phyloP scores from a whole-genome alignment of 306 rosid species.

The Acmispon strigosus region DNA sequence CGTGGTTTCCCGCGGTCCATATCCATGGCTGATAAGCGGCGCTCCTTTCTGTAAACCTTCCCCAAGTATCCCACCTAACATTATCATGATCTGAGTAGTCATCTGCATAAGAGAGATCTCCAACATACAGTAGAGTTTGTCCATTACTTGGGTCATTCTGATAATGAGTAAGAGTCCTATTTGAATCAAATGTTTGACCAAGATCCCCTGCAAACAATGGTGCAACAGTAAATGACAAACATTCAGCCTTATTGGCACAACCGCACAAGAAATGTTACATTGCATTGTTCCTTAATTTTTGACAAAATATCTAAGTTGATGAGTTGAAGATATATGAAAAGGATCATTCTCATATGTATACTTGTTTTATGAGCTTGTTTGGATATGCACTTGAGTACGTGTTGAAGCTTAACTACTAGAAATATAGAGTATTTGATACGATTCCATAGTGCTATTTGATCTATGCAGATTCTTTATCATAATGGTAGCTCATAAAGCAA shows the following conservation, averaged over 20 bases:
- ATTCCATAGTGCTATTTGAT: too few relatives aligned
- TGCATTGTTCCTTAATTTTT: too few relatives aligned
- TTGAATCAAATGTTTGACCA: constrained; percentile 77
- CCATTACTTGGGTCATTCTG: constrained; percentile 51
- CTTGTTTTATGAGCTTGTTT: too few relatives aligned
- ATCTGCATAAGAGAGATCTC: constrained; percentile 81
- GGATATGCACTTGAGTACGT: too few relatives aligned
- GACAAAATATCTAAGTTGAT: neutral
- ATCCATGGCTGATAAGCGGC: constrained; percentile 87
- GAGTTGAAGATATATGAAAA: neutral
- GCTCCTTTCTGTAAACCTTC: constrained; percentile 65
- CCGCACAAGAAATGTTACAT: too few relatives aligned
- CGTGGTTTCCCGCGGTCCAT: constrained; percentile 80
- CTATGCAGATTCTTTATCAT: too few relatives aligned
- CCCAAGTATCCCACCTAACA: constrained; percentile 71
- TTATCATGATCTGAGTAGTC: constrained; percentile 51
- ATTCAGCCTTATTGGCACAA: neutral
- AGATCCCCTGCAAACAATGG: constrained; percentile 55
- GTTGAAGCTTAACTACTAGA: too few relatives aligned
- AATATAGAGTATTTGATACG: too few relatives aligned
- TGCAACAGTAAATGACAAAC: neutral
- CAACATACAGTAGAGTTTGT: constrained; percentile 48
- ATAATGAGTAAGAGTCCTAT: constrained; percentile 56
- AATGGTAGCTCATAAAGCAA: too few relatives aligned
- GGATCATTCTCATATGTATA: neutral